These are phyloP conservation scores for Parafenestella ontariensis DNA, from an alignment of 2,329 filamentous ascomycete genomes.

Conservation along the genomic window DNA sequence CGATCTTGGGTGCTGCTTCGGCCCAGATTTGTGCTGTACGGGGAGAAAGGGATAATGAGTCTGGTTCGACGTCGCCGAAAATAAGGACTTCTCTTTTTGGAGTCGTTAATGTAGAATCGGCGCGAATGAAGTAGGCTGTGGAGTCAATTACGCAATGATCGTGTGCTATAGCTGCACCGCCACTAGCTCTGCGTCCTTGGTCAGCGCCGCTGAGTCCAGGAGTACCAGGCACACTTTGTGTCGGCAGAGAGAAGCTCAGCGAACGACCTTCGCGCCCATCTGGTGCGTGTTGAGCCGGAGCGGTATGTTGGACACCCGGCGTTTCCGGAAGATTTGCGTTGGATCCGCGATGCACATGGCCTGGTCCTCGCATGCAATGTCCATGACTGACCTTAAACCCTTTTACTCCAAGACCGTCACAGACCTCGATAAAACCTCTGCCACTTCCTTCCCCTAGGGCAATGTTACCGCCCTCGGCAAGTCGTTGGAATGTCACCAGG, in stretches of 20 bases:
- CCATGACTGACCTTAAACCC: conserved; percentile 89
- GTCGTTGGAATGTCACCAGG: conserved; percentile 85
- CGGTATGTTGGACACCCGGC: conserved; percentile 29
- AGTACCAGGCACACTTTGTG: conserved; percentile 46
- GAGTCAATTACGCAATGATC: conserved; percentile 78
- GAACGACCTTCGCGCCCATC: conserved; percentile 41
- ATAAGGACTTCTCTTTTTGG: conserved; percentile 75
- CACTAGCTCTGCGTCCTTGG: conserved; percentile 23
- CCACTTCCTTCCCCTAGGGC: conserved; percentile 80
- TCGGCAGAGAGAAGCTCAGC: conserved; percentile 43
- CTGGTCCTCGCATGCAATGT: conserved; percentile 74
- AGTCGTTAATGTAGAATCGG: conserved; percentile 56
- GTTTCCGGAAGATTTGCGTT: conserved; percentile 50
- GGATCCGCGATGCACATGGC: conserved; percentile 53
- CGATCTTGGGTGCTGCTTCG: conserved; percentile 86
- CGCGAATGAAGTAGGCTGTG: conserved; percentile 91
- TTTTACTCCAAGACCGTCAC: conserved; percentile 87
- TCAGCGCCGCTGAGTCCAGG: conserved; percentile 36
- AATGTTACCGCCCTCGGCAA: conserved; percentile 87
- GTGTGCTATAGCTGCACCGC: conserved; percentile 27
- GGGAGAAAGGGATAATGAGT: conserved; percentile 80
- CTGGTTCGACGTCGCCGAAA: conserved; percentile 95
- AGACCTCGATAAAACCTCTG: conserved; percentile 86
- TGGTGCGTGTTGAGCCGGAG: conserved; percentile 19
- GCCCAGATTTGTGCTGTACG: conserved; percentile 85